These are phyloP conservation scores for Neoboletus subvelutipes DNA, from an alignment of 768 basidiomycete species.

Conservation along the genomic window DNA sequence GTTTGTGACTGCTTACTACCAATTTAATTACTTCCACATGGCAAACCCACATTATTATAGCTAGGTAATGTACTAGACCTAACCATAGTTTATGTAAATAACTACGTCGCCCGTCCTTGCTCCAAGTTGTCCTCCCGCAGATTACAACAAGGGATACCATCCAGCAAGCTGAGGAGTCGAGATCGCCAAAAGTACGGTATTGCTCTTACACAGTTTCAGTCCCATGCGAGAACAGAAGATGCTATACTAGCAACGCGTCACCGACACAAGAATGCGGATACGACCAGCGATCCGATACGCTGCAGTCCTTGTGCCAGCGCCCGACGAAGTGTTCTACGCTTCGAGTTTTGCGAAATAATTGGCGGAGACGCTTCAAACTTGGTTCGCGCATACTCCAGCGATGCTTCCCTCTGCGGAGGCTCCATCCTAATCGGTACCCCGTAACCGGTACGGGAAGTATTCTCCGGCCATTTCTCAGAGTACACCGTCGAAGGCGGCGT, in stretches of 20 bases:
- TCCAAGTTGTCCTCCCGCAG: constrained; percentile 2
- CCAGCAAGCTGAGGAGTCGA: constrained; percentile 5
- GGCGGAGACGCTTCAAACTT: constrained; percentile 21
- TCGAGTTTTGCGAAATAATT: constrained; percentile 23
- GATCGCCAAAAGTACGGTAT: constrained; percentile 23
- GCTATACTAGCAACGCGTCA: constrained; percentile 17
- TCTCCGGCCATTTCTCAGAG: constrained; percentile 34
- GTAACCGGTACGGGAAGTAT: constrained; percentile 23
- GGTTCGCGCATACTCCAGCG: constrained; percentile 22
- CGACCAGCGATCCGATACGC: constrained; percentile 30
- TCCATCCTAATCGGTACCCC: constrained; percentile 25
- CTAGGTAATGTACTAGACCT: constrained; percentile 10
- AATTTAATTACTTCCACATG: constrained; percentile 23
- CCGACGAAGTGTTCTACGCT: constrained; percentile 24
- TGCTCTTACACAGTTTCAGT: constrained; percentile 25
- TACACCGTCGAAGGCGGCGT: constrained; percentile 29
- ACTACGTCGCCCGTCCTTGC: constrained; percentile 14
- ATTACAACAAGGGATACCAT: constrained; percentile 14
- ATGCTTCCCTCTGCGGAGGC: constrained; percentile 20
- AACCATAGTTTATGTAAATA: constrained; percentile 33
- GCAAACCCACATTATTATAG: constrained; percentile 9
- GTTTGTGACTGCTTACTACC: constrained; percentile 35
- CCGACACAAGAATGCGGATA: constrained; percentile 32
- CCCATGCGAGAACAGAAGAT: constrained; percentile 18
- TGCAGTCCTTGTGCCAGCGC: constrained; percentile 26